These are phyloP conservation scores for Coemansia sp. DNA, from an alignment of 192 early-diverging fungal species.

Conservation along the genomic window DNA sequence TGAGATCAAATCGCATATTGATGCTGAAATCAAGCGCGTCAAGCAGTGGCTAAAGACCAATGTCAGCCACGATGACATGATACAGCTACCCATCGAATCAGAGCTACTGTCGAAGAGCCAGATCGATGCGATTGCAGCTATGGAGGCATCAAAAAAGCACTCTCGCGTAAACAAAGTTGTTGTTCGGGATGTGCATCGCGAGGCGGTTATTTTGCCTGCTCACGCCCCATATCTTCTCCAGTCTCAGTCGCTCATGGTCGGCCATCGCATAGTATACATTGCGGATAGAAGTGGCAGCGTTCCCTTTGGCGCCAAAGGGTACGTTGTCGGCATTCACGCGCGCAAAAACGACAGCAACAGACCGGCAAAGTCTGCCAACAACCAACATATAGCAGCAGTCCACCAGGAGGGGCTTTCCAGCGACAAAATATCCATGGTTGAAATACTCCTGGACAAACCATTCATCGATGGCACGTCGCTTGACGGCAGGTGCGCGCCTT, in stretches of 20 bases:
- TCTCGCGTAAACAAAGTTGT: conserved; percentile 19
- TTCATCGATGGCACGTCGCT: conserved; percentile 81
- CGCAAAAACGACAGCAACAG: conserved; percentile 10
- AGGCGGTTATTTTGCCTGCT: conserved; percentile 76
- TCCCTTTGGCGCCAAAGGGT: conserved; percentile 81
- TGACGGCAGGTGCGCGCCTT: conserved; percentile 74
- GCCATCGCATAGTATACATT: conserved; percentile 83
- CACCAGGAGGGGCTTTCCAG: conserved; percentile 46
- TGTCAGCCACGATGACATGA: conserved; percentile 22
- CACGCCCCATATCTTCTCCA: conserved; percentile 72
- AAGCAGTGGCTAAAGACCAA: conserved; percentile 54
- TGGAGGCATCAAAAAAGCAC: background rate
- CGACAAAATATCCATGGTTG: conserved; percentile 69
- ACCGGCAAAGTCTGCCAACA: conserved; percentile 19
- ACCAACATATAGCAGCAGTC: conserved; percentile 70
- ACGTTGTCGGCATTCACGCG: conserved; percentile 73
- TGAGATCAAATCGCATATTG: conserved; percentile 27
- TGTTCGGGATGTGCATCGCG: conserved; percentile 43
- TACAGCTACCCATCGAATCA: conserved; percentile 38
- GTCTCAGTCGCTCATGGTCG: conserved; percentile 79
- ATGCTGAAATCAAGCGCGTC: conserved; percentile 46
- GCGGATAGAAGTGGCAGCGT: conserved; percentile 68
- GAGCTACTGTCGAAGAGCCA: conserved; percentile 35
- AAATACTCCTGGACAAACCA: conserved; percentile 84
- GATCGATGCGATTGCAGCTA: conserved; percentile 25